Conservation (phyloP, 495 filamentous ascomycete species). For the Penicillium canariense region DNA sequence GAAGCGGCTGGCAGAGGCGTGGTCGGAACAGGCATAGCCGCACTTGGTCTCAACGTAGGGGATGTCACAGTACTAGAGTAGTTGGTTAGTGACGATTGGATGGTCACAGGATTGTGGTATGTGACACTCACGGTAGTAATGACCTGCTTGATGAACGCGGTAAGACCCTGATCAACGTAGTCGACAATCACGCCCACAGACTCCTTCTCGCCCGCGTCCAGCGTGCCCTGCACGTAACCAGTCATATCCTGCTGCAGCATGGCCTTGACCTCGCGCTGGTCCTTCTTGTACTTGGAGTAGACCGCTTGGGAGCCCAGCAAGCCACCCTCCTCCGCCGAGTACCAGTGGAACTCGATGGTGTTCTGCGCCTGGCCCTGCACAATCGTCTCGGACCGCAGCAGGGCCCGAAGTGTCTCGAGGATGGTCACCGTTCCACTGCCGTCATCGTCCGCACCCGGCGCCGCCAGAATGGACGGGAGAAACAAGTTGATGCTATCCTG, state of each 20-base stretch:
- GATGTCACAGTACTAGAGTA: conserved; percentile 76
- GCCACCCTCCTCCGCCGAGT: conserved; percentile 88
- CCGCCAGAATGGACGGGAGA: conserved; percentile 75
- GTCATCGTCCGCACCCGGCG: conserved; percentile 76
- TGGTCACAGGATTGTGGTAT: not conserved
- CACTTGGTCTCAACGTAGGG: conserved; percentile 90
- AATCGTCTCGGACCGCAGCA: conserved; percentile 56
- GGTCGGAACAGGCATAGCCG: conserved; percentile 96
- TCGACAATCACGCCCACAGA: conserved; percentile 92
- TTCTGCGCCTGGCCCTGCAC: conserved; percentile 57
- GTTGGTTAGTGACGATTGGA: conserved; percentile 8
- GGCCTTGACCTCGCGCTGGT: conserved; percentile 76
- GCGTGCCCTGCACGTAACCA: conserved; percentile 78
- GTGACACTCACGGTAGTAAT: conserved; percentile 61
- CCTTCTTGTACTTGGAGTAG: conserved; percentile 78
- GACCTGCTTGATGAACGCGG: conserved; percentile 87
- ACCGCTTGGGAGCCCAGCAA: conserved; percentile 84
- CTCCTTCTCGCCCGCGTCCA: conserved; percentile 80
- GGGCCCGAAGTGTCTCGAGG: conserved; percentile 64
- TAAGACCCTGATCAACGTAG: conserved; percentile 79
- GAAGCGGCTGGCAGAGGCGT: conserved; percentile 92
- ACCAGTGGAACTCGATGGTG: conserved; percentile 96
- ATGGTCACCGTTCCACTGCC: conserved; percentile 78
- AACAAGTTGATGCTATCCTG: conserved; percentile 90
- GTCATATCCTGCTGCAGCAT: conserved; percentile 99